Evolutionary conservation across 192 early-diverging fungal species (phyloP), one percentile per base, ranked within the genome.

Genomic region (Podila minutissima): DNA sequence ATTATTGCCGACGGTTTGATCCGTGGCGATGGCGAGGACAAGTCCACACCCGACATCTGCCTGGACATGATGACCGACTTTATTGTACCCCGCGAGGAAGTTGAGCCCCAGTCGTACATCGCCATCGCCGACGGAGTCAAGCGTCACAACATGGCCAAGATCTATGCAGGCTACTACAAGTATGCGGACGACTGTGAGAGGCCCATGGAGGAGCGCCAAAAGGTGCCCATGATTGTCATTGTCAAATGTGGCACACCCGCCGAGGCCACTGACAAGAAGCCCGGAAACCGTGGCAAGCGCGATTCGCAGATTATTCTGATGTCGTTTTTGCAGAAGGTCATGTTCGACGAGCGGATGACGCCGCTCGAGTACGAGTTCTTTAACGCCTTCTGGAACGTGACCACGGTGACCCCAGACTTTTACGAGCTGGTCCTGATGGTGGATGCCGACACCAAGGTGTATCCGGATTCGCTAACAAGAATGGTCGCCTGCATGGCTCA

Each of bases 301-400:
- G 97, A 98, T 82, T 94, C 94, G 29, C 97, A 98, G 83, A 91
- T 98, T 51, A 88, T 98, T 71, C 85, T 98, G 48, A 97, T 98
- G 95, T 94, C 93, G 66, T 95, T 96, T 64, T 82, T 98, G 83
- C 91, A 94, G 82, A 94, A 94, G 58, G 90, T 92, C 22, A 92
- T 92, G 83, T 93, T 92, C 74, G 91, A 90, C 74, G 93, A 94
- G 65, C 90, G 93, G 60, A 92, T 94, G 92, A 91, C 89, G 17
- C 88, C 90, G 69, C 79, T 94, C 51, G 93, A 94, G 74, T 94
- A 91, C 82, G 90, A 94, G 71, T 88, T 94, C 69, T 94, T 90
- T 75, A 91, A 92, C 57, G 86, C 91, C 3, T 93, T 94, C 70
- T 85, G 89, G 82, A 89, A 88, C 60, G 84, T 94, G 12, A 92